Evolutionary conservation across 1,139 yeast genomes (phyloP), one percentile per base, ranked within the genome.

Genomic region (Yamadazyma dendronema): DNA sequence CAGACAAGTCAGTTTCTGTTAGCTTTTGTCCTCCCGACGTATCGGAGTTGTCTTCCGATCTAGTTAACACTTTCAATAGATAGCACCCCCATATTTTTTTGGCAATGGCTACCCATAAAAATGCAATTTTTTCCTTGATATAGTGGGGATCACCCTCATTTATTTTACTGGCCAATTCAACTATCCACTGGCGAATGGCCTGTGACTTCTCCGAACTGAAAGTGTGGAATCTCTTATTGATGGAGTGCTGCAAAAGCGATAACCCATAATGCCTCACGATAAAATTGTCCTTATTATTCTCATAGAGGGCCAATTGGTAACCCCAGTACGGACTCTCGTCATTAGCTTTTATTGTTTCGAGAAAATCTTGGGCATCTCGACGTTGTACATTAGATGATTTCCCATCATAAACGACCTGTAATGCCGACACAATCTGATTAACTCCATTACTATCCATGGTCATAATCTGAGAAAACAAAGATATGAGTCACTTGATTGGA

Each of bases 281-380:
- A 47, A 75, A 77, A 50, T 80, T 77, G 39, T 77, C 72, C 34
- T 79, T 77, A 50, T 78, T 76, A 45, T 81, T 81, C 32, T 77
- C 77, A 7, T 72, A 72, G 26, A 76, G 57, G 1, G 95, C 92
- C 43, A 92, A 70, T 55, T 85, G 90, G 62, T 83, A 90, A 2
- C 98, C 98, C 92, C 96, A 89, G 43, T 68, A 78, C 0, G 97
- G 97, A 28, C 95, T 84, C 55, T 89, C 94, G 11, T 83, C 86
- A 44, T 84, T 81, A 30, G 71, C 64, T 54, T 88, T 89, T 31
- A 90, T 78, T 10, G 79, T 67, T 50, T 89, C 96, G 30, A 92
- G 67, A 49, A 88, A 86, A 38, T 48, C 67, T 52, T 84, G 92
- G 4, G 92, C 90, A 41, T 79, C 78, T 39, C 77, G 74, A 44